A percentile compares a stretch with the other conserved stretches of the same genome.
phyloP scores from a whole-genome alignment of 352 stramenopile genomes.

The Globisporangium middletonii region DNA sequence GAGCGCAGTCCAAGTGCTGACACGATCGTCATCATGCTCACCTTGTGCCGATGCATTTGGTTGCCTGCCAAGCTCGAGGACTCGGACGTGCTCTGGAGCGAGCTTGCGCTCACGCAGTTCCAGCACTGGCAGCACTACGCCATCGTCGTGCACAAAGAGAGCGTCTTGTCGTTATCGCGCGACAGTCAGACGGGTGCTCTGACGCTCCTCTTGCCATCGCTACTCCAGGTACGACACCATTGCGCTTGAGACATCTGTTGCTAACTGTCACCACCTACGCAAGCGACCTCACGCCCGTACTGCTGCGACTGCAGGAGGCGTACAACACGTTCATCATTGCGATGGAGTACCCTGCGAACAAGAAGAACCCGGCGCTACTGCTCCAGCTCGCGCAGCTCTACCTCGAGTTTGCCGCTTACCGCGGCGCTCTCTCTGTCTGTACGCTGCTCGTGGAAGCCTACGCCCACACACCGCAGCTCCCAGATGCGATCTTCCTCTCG shows the following conservation, averaged over 20 bases:
- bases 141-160: slow-evolving; percentile 32
- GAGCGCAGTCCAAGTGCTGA: not conserved
- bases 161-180: slow-evolving; percentile 13
- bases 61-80: slow-evolving; percentile 40
- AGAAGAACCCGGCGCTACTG: slow-evolving; percentile 47
- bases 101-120: slow-evolving; percentile 55
- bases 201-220: slow-evolving; percentile 9
- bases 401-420: slow-evolving; percentile 56
- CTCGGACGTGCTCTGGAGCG: slow-evolving; percentile 45
- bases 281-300: too few species aligned
- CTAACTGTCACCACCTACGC: too few species aligned
- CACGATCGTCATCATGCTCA: not conserved
- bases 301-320: slow-evolving; percentile 22
- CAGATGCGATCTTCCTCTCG: slow-evolving; percentile 62
- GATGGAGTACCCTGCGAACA: slow-evolving; percentile 72
- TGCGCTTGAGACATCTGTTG: not conserved
- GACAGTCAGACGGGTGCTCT: slow-evolving; percentile 5
- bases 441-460: slow-evolving; percentile 65
- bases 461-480: slow-evolving; percentile 22
- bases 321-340: slow-evolving; percentile 78
- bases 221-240: slow-evolving; percentile 2
- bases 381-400: slow-evolving; percentile 60
- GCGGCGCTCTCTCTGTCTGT: slow-evolving; percentile 56
- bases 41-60: not conserved
- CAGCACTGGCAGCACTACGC: slow-evolving; percentile 46